Percentiles rank a stretch among this genome's conserved stretches.
Conservation (phyloP, 2,329 filamentous ascomycete species). For the Botrytis porri region DNA sequence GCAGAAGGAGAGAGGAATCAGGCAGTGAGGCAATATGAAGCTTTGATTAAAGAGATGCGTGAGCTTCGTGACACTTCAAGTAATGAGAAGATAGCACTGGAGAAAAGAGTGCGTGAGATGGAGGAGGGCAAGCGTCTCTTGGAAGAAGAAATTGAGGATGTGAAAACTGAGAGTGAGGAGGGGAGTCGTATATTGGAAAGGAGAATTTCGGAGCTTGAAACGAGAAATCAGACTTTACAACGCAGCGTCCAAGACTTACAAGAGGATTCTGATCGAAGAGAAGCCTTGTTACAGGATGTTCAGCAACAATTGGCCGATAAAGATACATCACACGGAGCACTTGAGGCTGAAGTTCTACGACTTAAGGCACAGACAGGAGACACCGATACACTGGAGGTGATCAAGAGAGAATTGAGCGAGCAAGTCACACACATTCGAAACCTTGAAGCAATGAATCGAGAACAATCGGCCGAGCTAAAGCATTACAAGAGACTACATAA, state of each 20-base stretch:
- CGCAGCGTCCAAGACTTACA: slow-evolving; percentile 50
- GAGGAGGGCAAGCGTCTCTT: slow-evolving; percentile 71
- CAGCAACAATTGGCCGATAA: slow-evolving; percentile 54
- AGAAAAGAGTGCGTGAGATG: slow-evolving; percentile 66
- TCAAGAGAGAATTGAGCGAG: slow-evolving; percentile 84
- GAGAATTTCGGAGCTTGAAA: slow-evolving; percentile 59
- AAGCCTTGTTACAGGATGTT: slow-evolving; percentile 35
- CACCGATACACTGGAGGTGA: slow-evolving; percentile 76
- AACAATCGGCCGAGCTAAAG: slow-evolving; percentile 76
- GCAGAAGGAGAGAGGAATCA: slow-evolving; percentile 56
- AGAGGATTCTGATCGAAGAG: slow-evolving; percentile 43
- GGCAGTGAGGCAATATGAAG: slow-evolving; percentile 49
- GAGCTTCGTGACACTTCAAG: slow-evolving; percentile 50
- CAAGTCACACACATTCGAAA: slow-evolving; percentile 89
- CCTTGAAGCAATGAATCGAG: slow-evolving; percentile 75
- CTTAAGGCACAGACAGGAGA: slow-evolving; percentile 86
- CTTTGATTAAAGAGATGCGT: slow-evolving; percentile 50
- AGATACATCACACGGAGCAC: slow-evolving; percentile 65
- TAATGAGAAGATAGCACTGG: slow-evolving; percentile 61
- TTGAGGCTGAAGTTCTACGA: slow-evolving; percentile 81
- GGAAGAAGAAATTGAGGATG: slow-evolving; percentile 79
- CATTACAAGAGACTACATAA: slow-evolving; percentile 78
- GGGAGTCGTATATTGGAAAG: slow-evolving; percentile 62
- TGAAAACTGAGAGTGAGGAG: slow-evolving; percentile 61
- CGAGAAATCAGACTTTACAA: slow-evolving; percentile 56